Conservation (phyloP, 768 basidiomycete genomes). For the Ephemerocybe angulata region DNA sequence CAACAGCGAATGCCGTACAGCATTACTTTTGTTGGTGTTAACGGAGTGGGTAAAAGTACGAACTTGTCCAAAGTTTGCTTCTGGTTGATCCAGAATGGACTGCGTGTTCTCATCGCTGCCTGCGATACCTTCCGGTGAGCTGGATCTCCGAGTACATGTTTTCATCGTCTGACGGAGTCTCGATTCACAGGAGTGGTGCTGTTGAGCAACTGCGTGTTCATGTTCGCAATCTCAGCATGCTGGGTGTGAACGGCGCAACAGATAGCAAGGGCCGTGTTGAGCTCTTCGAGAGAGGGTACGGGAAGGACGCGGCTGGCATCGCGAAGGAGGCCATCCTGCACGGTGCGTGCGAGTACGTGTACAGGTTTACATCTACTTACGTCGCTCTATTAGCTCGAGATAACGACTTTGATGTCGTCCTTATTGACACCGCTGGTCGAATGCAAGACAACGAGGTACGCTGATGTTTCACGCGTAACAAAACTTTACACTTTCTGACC, state of each 20-base stretch:
- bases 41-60: slow-evolving; percentile 98
- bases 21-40: slow-evolving; percentile 96
- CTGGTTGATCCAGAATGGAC: slow-evolving; percentile 95
- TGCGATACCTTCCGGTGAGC: slow-evolving; percentile 94
- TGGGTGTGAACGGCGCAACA: slow-evolving; percentile 64
- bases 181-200: slow-evolving; percentile 71
- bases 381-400: slow-evolving; percentile 59
- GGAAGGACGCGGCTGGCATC: slow-evolving; percentile 98
- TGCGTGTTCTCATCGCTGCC: slow-evolving; percentile 93
- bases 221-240: slow-evolving; percentile 88
- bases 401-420: slow-evolving; percentile 90
- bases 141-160: too few relatives aligned
- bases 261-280: slow-evolving; percentile 80
- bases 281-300: slow-evolving; percentile 94
- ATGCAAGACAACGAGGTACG: slow-evolving; percentile 99
- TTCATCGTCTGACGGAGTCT: too few relatives aligned
- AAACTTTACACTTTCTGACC: slow-evolving; percentile 5
- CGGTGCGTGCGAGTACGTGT: slow-evolving; percentile 45
- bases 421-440: slow-evolving; percentile 96
- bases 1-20: slow-evolving; percentile 84
- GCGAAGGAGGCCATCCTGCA: slow-evolving; percentile 92
- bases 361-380: slow-evolving; percentile 1
- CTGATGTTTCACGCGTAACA: not conserved
- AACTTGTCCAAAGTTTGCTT: slow-evolving; percentile 98
- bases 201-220: slow-evolving; percentile 98